Evolutionary conservation across 768 basidiomycete genomes (phyloP).

Genomic region (Kwoniella newhampshirensis): DNA sequence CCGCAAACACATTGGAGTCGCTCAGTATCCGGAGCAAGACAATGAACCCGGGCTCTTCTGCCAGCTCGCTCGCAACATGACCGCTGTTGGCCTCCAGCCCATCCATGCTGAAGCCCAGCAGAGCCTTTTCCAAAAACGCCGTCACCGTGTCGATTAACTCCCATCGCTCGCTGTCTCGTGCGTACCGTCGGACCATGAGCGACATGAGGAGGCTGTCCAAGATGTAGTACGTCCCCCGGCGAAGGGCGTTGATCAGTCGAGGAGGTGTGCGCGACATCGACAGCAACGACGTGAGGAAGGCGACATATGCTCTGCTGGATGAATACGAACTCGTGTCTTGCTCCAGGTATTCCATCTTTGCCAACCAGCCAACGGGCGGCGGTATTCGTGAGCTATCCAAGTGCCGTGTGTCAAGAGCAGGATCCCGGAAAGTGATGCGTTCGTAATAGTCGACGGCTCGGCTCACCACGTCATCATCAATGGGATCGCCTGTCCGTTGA

Average conservation of each 20-base stretch:
- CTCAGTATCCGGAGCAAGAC: constrained; percentile 76
- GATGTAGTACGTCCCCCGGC: constrained; percentile 78
- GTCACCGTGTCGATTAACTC: constrained; percentile 79
- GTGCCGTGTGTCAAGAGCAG: constrained; percentile 26
- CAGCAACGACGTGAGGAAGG: constrained; percentile 69
- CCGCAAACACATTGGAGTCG: constrained; percentile 68
- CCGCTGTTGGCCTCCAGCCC: constrained; percentile 57
- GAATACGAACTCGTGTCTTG: constrained; percentile 75
- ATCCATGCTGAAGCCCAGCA: constrained; percentile 79
- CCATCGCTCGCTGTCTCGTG: constrained; percentile 76
- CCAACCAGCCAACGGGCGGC: constrained; percentile 55
- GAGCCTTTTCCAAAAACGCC: constrained; percentile 76
- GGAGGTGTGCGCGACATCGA: constrained; percentile 38
- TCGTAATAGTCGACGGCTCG: constrained; percentile 39
- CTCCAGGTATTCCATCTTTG: constrained; percentile 86
- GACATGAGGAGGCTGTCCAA: constrained; percentile 84
- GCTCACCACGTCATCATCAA: constrained; percentile 35
- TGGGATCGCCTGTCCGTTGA: constrained; percentile 29
- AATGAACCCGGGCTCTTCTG: constrained; percentile 79
- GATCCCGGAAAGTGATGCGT: constrained; percentile 38
- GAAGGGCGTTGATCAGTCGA: constrained; percentile 69
- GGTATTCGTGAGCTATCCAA: constrained; percentile 28
- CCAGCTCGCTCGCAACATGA: constrained; percentile 51
- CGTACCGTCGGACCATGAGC: constrained; percentile 72
- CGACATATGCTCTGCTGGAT: constrained; percentile 82